Base-by-base conservation (phyloP, 2,329 filamentous ascomycete genomes). In the Madurella mycetomatis region DNA sequence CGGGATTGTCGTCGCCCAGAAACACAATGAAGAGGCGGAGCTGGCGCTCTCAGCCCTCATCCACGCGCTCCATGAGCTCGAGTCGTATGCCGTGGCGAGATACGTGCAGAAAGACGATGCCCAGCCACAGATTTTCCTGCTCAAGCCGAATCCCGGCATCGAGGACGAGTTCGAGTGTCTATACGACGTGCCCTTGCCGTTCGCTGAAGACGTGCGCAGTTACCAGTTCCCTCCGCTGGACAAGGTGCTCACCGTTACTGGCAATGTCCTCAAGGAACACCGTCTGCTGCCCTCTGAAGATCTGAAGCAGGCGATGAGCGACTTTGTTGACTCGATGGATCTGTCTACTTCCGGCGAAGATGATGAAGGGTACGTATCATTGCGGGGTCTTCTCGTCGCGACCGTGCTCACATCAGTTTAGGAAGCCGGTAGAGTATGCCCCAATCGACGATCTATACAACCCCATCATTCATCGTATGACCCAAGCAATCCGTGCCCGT, bases 301-400 rank as follows among this genome's bases (percentile, higher is more conserved):
- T 32, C 77, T 99, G 19, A 79, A 83, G 51, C 74, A 86, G 47
- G 87, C 90, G 1, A 97, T 99, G 92, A 87, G 85, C 67, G 84
- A 90, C 59, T 97, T 92, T 62, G 90, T 99, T 8, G 90, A 97
- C 67, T 84, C 83, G 8, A 96, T 99, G 92, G 92, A 96, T 64
- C 75, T 99, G 2, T 87, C 86, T 1, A 77, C 70, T 0, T 84
- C 86, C 64, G 86, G 79, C 9, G 80, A 77, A 44, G 87, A 95
- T 63, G 88, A 94, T 44, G 81, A 92, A 42, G 89, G 86, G 83
- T 88, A 71, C 64, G 78, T 59, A 1, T 34, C 12, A 4, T 16
- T 25, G 25, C 25, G 4, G 25, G 4, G 25, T 17, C 37, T 17
- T 9, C n/a, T 15, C 9, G 4, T 13, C 41, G 13, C 4, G 7